A percentile compares a stretch with the other conserved stretches of the same genome.
phyloP scores from a whole-genome alignment of 2,329 filamentous ascomycete species.

The Alternaria hordeiaustralica region DNA sequence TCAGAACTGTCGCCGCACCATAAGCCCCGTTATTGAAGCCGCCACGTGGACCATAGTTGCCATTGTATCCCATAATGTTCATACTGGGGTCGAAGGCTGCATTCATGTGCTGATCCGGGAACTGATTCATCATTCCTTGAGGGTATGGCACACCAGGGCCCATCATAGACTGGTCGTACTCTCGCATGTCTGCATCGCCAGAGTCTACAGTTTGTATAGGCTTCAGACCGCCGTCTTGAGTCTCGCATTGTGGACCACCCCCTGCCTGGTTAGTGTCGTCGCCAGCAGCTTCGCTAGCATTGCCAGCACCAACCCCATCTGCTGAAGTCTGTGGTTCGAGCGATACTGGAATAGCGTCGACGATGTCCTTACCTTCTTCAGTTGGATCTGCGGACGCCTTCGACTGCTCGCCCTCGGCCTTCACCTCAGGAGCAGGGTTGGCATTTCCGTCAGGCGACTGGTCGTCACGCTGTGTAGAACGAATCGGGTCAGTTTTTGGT shows the following conservation, averaged over 20 bases:
- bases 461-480: conserved; percentile 36
- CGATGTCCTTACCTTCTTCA: conserved; percentile 40
- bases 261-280: conserved; percentile 27
- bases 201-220: conserved; percentile 46
- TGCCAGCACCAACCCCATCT: conserved; percentile 8
- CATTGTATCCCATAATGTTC: conserved; percentile 48
- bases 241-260: conserved; percentile 18
- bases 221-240: conserved; percentile 32
- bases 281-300: conserved; percentile 15
- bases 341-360: conserved; percentile 13
- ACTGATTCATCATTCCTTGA: conserved; percentile 49
- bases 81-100: conserved; percentile 47
- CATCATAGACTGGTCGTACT: conserved; percentile 39
- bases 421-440: conserved; percentile 41
- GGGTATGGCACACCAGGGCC: conserved; percentile 31
- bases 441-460: conserved; percentile 38
- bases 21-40: conserved; percentile 50
- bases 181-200: conserved; percentile 28
- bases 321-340: conserved; percentile 7
- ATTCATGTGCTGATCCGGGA: conserved; percentile 60
- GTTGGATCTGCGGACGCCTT: conserved; percentile 28
- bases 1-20: conserved; percentile 47
- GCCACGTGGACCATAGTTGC: conserved; percentile 54
- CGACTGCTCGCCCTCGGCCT: conserved; percentile 38
- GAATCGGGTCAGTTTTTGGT: conserved; percentile 34